phyloP scores from a whole-genome alignment of 768 basidiomycete species.

The Xerocomellus intermedius region DNA sequence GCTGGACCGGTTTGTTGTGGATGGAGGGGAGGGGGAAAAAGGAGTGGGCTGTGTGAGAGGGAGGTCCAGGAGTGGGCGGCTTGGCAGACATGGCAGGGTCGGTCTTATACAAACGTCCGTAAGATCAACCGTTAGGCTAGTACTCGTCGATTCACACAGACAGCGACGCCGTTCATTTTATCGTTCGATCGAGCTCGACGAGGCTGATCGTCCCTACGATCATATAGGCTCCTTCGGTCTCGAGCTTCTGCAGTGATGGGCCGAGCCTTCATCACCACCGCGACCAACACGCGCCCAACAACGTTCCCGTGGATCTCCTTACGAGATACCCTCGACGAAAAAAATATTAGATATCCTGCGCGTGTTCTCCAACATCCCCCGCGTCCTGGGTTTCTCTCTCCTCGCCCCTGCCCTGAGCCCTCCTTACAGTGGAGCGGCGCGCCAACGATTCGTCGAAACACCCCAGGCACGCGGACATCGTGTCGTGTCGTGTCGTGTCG shows the following conservation, averaged over 20 bases:
- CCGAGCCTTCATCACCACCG: constrained; percentile 3
- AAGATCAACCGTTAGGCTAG: constrained; percentile 6
- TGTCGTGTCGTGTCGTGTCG: no score
- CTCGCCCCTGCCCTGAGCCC: background rate
- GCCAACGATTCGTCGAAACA: no score
- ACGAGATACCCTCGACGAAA: constrained; percentile 3
- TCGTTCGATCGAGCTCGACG: constrained; percentile 9
- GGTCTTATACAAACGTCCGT: constrained; percentile 21
- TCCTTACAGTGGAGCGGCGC: no score
- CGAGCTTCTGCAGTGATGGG: constrained; percentile 3
- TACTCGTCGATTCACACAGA: constrained; percentile 30
- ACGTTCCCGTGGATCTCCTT: constrained; percentile 11
- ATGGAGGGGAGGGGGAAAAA: constrained; percentile 20
- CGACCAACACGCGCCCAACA: constrained; percentile 8
- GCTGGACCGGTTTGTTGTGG: constrained; percentile 16
- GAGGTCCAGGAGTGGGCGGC: constrained; percentile 39
- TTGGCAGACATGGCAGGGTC: constrained; percentile 30
- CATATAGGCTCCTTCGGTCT: no score
- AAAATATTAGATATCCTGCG: no score
- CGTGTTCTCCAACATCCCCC: background rate
- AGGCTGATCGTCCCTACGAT: constrained; percentile 14
- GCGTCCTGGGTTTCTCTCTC: constrained; percentile 2
- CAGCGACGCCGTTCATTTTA: constrained; percentile 3
- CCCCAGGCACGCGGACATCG: no score
- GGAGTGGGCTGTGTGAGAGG: constrained; percentile 27